These are phyloP conservation scores for Salvia miltiorrhiza DNA, from an alignment of 257 asterid species.

Conservation along the genomic window DNA sequence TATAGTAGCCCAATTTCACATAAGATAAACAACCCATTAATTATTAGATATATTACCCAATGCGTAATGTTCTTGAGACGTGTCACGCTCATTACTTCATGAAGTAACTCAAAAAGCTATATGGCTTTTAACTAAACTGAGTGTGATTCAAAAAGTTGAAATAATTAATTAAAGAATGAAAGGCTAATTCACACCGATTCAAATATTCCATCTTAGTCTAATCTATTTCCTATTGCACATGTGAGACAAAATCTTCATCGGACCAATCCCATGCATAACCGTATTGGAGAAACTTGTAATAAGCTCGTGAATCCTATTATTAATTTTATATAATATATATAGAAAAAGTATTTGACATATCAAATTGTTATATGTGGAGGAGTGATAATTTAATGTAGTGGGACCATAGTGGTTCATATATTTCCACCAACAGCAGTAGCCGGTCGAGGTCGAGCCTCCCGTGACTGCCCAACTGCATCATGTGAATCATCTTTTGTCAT, in stretches of 20 bases:
- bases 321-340: background rate
- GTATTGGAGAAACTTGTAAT: background rate
- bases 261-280: constrained; percentile 2
- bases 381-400: background rate
- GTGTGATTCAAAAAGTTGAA: background rate
- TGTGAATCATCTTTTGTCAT: constrained; percentile 40
- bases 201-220: background rate
- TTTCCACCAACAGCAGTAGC: constrained; percentile 1
- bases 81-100: background rate
- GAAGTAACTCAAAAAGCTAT: background rate
- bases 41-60: background rate
- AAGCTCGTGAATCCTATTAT: background rate
- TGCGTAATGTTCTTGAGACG: background rate
- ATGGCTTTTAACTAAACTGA: background rate
- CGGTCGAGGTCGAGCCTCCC: constrained; percentile 26
- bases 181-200: background rate
- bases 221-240: background rate
- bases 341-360: background rate
- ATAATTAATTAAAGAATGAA: background rate
- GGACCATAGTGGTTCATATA: constrained; percentile 11
- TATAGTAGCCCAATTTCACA: too few relatives aligned
- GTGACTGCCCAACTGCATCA: constrained; percentile 41
- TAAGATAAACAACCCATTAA: too few relatives aligned
- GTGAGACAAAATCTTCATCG: background rate
- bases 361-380: background rate